Percentiles rank a stretch among this genome's conserved stretches.
These are phyloP conservation scores for Microbotryum lychnidis-dioicae DNA, from an alignment of 1,284 basidiomycete species.

Conservation along the genomic window DNA sequence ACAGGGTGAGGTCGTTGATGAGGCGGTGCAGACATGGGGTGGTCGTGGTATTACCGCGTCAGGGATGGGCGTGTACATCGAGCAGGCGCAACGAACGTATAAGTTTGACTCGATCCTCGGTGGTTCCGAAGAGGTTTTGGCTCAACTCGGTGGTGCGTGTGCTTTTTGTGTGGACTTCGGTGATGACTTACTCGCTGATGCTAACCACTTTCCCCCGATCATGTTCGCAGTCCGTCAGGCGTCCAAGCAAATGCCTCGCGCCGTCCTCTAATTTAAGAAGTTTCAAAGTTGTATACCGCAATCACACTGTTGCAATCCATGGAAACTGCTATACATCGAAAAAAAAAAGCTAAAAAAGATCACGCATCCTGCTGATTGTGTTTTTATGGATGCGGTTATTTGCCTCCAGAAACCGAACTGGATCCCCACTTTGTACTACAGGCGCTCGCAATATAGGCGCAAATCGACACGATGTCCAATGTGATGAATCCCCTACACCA, in stretches of 20 bases:
- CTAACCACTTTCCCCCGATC: constrained; percentile 36
- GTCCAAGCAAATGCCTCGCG: constrained; percentile 21
- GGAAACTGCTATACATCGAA: no score
- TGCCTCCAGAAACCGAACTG: no score
- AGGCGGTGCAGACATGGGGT: constrained; percentile 39
- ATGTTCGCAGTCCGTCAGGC: constrained; percentile 38
- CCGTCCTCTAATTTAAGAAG: constrained; percentile 9
- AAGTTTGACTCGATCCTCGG: constrained; percentile 31
- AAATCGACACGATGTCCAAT: no score
- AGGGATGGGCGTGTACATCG: constrained; percentile 9
- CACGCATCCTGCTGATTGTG: no score
- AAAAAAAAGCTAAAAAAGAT: no score
- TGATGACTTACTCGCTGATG: neutral
- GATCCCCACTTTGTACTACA: no score
- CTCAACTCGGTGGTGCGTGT: no score
- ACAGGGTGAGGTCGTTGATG: constrained; percentile 26
- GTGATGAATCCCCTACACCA: no score
- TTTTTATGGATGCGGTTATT: no score
- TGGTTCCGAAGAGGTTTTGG: constrained; percentile 15
- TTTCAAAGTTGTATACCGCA: neutral
- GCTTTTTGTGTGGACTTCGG: neutral
- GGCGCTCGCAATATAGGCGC: no score
- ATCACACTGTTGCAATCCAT: no score
- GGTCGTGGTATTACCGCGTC: constrained; percentile 53
- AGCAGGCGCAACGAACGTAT: constrained; percentile 12